Percentiles rank a stretch among this genome's conserved stretches.
These are phyloP conservation scores for Lecanoromycetidae sp. DNA, from an alignment of 2,329 filamentous ascomycete species.

Conservation along the genomic window DNA sequence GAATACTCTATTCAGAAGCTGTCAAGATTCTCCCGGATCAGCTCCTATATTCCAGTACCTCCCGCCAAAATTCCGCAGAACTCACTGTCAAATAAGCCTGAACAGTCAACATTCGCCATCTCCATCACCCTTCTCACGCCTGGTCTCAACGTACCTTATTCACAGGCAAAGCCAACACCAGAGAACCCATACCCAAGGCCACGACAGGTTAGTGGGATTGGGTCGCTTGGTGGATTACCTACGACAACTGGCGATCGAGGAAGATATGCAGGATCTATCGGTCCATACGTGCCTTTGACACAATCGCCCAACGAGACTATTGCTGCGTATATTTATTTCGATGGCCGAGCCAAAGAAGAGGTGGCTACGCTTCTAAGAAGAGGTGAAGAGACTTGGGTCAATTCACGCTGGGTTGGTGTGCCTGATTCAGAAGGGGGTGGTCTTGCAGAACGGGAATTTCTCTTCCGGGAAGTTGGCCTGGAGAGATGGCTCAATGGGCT, in stretches of 20 bases:
- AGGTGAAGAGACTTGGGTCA: conserved; percentile 98
- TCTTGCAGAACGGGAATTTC: conserved; percentile 86
- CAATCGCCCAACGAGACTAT: conserved; percentile 92
- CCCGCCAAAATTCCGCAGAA: conserved; percentile 62
- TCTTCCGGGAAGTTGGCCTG: conserved; percentile 91
- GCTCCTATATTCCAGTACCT: conserved; percentile 92
- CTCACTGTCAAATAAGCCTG: conserved; percentile 59
- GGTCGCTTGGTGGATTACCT: too few species aligned
- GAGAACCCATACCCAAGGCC: conserved; percentile 70
- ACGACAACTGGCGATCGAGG: conserved; percentile 41
- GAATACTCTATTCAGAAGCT: conserved; percentile 95
- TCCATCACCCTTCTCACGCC: conserved; percentile 92
- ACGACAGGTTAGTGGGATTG: conserved; percentile 68
- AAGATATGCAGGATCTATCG: conserved; percentile 47
- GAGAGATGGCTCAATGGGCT: conserved; percentile 95
- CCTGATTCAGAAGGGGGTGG: conserved; percentile 84
- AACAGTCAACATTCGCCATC: conserved; percentile 93
- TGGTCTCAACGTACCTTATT: conserved; percentile 81
- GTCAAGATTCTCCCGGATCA: conserved; percentile 81
- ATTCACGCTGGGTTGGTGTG: conserved; percentile 93
- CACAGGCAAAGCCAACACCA: conserved; percentile 65
- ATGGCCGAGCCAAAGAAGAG: conserved; percentile 88
- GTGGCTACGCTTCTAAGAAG: conserved; percentile 85
- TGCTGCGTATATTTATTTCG: conserved; percentile 97
- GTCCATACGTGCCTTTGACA: conserved; percentile 83